Base-by-base conservation (phyloP, 257 asterid genomes). In the Penstemon davidsonii region DNA sequence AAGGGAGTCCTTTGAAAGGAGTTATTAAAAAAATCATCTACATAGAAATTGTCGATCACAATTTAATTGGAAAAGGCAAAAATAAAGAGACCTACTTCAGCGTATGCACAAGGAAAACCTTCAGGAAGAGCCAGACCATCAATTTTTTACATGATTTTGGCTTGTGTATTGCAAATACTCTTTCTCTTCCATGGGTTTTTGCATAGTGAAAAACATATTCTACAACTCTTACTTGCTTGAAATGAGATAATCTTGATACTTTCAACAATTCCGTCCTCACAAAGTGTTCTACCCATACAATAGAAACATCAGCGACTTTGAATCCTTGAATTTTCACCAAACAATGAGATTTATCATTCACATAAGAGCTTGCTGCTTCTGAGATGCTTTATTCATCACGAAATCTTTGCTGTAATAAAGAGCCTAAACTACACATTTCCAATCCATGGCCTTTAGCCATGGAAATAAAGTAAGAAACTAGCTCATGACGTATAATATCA, bases 91-190 rank as follows among this genome's bases (percentile, higher is more conserved):
- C 61, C 46, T 33, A 12, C 18, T 25, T 49, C 38, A 64, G 50
- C 3, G 62, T 49, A 50, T 40, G 64, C 13, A 56, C 55, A 55
- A 78, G 60, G 37, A 72, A 67, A 67, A 47, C 89, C 98, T 96
- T 90, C 86, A 55, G 90, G 97, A 83, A 92, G 90, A 79, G 25
- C 25, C 25, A 92, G 98, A 66, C 98, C 98, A 18, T 92, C 98
- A 64, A 97, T 90, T 83, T 90, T 92, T 80, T 90, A 96, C 98
- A 92, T 92, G 88, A 92, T 92, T 66, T 92, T 92, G 75, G 98
- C 98, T 81, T 92, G 73, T 92, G 98, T n/a, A 92, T 88, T 2
- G 97, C 98, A 64, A 97, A 88, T 44, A 92, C 98, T 84, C 96
- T 85, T 64, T 90, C 74, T 49, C 98, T 84, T 73, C 97, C 98